phyloP scores from a whole-genome alignment of 768 basidiomycete genomes.

The Russula dissimulans region DNA sequence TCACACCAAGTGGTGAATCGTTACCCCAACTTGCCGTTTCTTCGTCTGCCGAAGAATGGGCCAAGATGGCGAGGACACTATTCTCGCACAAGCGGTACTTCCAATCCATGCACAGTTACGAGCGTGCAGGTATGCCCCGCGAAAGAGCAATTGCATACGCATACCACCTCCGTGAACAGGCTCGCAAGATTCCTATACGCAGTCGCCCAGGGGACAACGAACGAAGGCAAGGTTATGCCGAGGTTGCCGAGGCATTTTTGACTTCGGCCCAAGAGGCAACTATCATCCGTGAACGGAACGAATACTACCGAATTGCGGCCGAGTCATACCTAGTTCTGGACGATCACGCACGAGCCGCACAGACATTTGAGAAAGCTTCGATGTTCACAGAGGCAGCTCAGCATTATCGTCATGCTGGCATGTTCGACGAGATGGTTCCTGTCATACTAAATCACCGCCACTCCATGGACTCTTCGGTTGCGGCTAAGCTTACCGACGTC shows the following conservation, averaged over 20 bases:
- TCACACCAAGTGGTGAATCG: slow-evolving; percentile 34
- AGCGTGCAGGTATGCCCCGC: slow-evolving; percentile 35
- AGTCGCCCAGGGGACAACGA: slow-evolving; percentile 5
- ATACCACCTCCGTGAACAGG: slow-evolving; percentile 45
- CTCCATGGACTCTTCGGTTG: slow-evolving; percentile 28
- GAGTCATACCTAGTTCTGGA: slow-evolving; percentile 38
- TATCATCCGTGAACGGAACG: slow-evolving; percentile 21
- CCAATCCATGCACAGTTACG: slow-evolving; percentile 48
- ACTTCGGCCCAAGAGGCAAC: slow-evolving; percentile 29
- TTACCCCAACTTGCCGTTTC: slow-evolving; percentile 45
- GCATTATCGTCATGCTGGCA: slow-evolving; percentile 37
- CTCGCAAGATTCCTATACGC: slow-evolving; percentile 27
- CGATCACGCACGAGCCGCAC: slow-evolving; percentile 35
- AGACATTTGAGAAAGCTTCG: slow-evolving; percentile 32
- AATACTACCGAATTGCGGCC: slow-evolving; percentile 36
- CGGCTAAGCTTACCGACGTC: slow-evolving; percentile 30
- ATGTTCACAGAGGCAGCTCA: slow-evolving; percentile 36
- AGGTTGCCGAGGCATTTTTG: slow-evolving; percentile 43
- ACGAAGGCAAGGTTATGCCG: slow-evolving; percentile 30
- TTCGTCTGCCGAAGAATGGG: slow-evolving; percentile 44
- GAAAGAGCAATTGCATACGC: slow-evolving; percentile 42
- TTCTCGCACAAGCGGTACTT: slow-evolving; percentile 39
- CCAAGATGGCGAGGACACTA: slow-evolving; percentile 29
- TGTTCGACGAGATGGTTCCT: slow-evolving; percentile 42
- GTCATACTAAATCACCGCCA: slow-evolving; percentile 31